Evolutionary conservation across 1,284 basidiomycete species (phyloP), one percentile per base, ranked within the genome.

Genomic region (Ustilago vetiveriae): DNA sequence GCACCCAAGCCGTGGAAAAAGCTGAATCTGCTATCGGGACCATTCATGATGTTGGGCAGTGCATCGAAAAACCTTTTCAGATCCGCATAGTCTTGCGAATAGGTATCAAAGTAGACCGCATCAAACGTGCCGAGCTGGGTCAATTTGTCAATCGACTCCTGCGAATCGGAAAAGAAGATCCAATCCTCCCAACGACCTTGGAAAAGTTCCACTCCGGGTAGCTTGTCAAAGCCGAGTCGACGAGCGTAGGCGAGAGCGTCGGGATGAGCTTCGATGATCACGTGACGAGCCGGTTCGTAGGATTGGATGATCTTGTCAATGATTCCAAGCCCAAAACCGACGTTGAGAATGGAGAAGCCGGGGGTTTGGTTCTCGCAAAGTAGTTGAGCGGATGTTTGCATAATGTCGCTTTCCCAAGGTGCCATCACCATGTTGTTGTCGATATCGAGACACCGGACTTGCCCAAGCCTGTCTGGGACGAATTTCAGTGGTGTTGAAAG

Each of bases 1-100:
- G 93, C 95, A 16, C 92, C 96, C 1, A 98, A 86, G 5, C 95
- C 95, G 80, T 98, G 93, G 87, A 98, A 98, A 84, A 98, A 98
- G 56, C 92, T 90, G 82, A 81, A 81, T 17, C 88, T 85, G 17
- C 91, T 89, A 4, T 89, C 85, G 8, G 89, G 87, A 0, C 90
- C 89, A 22, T 87, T 86, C n/a, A 98, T 85, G 2, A 98, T 84
- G 77, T 91, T 87, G 1, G 92, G 92, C 1, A 97, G 82, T 45
- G 87, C 84, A 58, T 90, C 88, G 82, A 98, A 98, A 84, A 98
- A 96, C 19, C 84, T 83, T 72, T 88, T 88, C 32, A 98, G 85
- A 65, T 91, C 90, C 19, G 33, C 14, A 76, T 96, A 98, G 48
- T 90, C 87, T 81, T 98, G 93, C 0, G 91, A 90, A 82, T 96